Percentiles rank a stretch among this genome's conserved stretches.
Conservation (phyloP, 2,329 filamentous ascomycete genomes). For the Cercospora sp. region DNA sequence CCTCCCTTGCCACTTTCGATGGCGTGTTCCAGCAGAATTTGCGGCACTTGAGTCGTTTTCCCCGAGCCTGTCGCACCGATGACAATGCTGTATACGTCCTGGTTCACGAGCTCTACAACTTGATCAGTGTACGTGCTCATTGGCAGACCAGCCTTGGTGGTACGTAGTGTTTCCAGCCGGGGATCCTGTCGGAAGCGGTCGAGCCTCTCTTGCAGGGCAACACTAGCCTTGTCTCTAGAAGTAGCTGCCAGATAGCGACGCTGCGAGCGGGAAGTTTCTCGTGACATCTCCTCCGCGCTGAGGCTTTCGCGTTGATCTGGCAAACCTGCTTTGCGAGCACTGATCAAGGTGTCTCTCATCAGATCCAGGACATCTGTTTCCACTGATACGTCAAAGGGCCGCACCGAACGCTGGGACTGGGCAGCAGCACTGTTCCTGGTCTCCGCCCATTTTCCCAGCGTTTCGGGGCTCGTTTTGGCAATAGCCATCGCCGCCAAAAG, state of each 20-base stretch:
- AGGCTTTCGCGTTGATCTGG: constrained; percentile 34
- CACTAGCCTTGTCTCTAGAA: constrained; percentile 13
- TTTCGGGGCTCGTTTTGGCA: constrained; percentile 36
- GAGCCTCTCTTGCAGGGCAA: constrained; percentile 20
- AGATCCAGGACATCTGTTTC: constrained; percentile 37
- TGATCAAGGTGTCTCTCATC: constrained; percentile 41
- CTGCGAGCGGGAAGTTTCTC: not conserved
- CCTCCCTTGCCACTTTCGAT: constrained; percentile 44
- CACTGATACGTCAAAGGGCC: constrained; percentile 34
- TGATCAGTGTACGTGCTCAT: constrained; percentile 37
- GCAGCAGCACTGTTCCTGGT: constrained; percentile 36
- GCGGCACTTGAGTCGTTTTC: constrained; percentile 55
- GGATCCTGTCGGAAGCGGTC: constrained; percentile 26
- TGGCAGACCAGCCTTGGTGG: constrained; percentile 42
- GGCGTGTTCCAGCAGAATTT: constrained; percentile 54
- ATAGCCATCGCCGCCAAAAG: constrained; percentile 42
- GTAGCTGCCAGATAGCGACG: constrained; percentile 6
- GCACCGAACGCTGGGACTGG: constrained; percentile 36
- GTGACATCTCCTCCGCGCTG: constrained; percentile 23
- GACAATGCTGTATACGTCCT: constrained; percentile 48
- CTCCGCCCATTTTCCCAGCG: constrained; percentile 39
- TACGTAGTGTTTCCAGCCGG: constrained; percentile 27
- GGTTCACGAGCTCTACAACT: constrained; percentile 34
- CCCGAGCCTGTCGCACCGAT: constrained; percentile 50
- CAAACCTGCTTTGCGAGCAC: constrained; percentile 39